Evolutionary conservation across 2,329 filamentous ascomycete species (phyloP), one percentile per base, ranked within the genome.

Genomic region (Huntiella abstrusa): DNA sequence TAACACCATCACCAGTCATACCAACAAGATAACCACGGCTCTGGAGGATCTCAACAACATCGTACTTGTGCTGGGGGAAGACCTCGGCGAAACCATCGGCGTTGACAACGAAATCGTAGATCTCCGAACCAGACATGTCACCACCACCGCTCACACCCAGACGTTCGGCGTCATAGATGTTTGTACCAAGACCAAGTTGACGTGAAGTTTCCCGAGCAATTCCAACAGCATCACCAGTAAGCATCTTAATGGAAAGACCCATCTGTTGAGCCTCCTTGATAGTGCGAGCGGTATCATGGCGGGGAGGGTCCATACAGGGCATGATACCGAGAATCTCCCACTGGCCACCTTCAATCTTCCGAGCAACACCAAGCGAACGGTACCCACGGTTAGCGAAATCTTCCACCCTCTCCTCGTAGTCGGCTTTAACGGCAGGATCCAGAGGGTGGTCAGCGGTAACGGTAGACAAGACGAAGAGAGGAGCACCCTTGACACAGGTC

Each of bases 1-100:
- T 93, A 67, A 93, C 85, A 73, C 85, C 85, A 56, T 93, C 86
- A 71, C 85, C 85, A 64, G 85, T 94, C 86, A 94, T 93, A 61
- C 85, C 86, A 65, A 92, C 85, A 35, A 93, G 75, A 65, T 92
- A 87, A 54, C 85, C 85, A 75, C 85, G 83, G 67, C 88, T 81
- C 67, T 93, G 85, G 43, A 93, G 75, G 58, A 92, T 92, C 65
- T 92, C 84, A 56, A 93, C 85, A 62, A 91, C 84, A 54, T 85
- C 83, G 68, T 87, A 92, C 71, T 93, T 93, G 74, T 93, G 85
- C 67, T 93, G 83, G 56, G 85, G 85, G 71, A 91, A 92, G 49
- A 93, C 85, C 62, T 93, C 85, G 54, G 86, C 85, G 64, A 93
- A 93, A 67, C 85, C 86, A 72, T 93, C 85, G 52, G 85, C 86